A percentile compares a stretch with the other conserved stretches of the same genome.
Evolutionary conservation across 2,329 filamentous ascomycete genomes (phyloP).

Genomic region (Orbilia oligospora): DNA sequence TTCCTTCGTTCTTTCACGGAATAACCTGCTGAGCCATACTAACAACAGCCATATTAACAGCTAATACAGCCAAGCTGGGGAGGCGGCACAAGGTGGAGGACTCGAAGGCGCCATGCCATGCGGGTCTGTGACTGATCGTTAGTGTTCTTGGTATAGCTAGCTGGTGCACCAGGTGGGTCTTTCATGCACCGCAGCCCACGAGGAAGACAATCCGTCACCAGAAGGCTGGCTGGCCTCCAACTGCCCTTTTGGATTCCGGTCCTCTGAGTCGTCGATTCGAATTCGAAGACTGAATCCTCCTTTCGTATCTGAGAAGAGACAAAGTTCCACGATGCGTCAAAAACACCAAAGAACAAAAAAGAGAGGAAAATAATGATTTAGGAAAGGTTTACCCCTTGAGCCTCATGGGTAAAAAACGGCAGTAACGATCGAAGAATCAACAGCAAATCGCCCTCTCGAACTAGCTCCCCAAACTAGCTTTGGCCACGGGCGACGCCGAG

Average conservation of each 20-base stretch:
- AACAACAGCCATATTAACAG: not conserved
- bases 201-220: constrained; percentile 9
- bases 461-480: constrained; percentile 15
- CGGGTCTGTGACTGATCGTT: constrained; percentile 41
- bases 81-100: constrained; percentile 35
- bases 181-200: constrained; percentile 16
- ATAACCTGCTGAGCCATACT: constrained; percentile 3
- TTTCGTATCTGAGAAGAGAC: not conserved
- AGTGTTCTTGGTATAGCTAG: not conserved
- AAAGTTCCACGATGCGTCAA: not conserved
- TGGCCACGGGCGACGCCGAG: constrained; percentile 3
- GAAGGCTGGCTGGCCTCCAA: constrained; percentile 5
- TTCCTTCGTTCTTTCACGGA: constrained; percentile 16
- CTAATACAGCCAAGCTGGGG: constrained; percentile 13
- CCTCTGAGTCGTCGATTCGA: constrained; percentile 7
- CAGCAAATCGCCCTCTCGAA: constrained; percentile 40
- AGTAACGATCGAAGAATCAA: constrained; percentile 31
- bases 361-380: too few relatives aligned
- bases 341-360: not conserved
- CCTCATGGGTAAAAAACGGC: constrained; percentile 1
- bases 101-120: constrained; percentile 20
- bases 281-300: not conserved
- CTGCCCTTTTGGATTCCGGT: constrained; percentile 11
- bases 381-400: not conserved
- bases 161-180: constrained; percentile 23